Percentiles rank a stretch among this genome's conserved stretches.
Conservation (phyloP, 2,329 filamentous ascomycete genomes). For the Ophiosphaerella herpotricha region DNA sequence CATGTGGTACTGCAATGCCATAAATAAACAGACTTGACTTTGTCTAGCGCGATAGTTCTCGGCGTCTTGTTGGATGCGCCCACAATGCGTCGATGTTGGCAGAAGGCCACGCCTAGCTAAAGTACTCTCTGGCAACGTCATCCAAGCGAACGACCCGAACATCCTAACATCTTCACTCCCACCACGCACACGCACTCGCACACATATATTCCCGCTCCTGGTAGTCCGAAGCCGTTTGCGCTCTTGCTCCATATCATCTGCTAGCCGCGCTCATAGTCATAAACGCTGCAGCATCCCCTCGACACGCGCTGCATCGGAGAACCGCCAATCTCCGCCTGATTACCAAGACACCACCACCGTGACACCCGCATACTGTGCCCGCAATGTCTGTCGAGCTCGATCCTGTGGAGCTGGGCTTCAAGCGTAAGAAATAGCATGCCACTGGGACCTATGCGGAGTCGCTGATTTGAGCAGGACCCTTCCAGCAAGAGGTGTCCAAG, state of each 20-base stretch:
- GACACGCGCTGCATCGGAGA: conserved; percentile 20
- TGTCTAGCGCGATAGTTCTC: too few relatives aligned
- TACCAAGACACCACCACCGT: conserved; percentile 33
- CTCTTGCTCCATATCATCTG: conserved; percentile 7
- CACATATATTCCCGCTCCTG: neutral
- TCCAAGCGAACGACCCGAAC: neutral
- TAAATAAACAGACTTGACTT: too few relatives aligned
- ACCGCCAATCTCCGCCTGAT: conserved; percentile 24
- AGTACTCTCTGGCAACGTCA: neutral
- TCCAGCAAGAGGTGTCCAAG: conserved; percentile 67
- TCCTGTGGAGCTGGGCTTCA: conserved; percentile 89
- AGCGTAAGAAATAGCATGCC: conserved; percentile 64
- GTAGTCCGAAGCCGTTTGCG: conserved; percentile 7
- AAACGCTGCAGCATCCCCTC: conserved; percentile 2
- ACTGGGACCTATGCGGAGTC: conserved; percentile 2
- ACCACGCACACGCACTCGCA: neutral
- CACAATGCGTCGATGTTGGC: too few relatives aligned
- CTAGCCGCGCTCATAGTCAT: neutral
- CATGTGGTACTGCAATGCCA: too few relatives aligned
- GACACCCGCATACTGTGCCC: conserved; percentile 23
- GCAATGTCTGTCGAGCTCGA: conserved; percentile 95
- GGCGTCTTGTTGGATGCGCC: too few relatives aligned
- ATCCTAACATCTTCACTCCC: neutral
- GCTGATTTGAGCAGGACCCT: conserved; percentile 57
- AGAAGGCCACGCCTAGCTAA: neutral